Evolutionary conservation across 2,329 filamentous ascomycete genomes (phyloP).

Genomic region (Penicillium griseofulvum): DNA sequence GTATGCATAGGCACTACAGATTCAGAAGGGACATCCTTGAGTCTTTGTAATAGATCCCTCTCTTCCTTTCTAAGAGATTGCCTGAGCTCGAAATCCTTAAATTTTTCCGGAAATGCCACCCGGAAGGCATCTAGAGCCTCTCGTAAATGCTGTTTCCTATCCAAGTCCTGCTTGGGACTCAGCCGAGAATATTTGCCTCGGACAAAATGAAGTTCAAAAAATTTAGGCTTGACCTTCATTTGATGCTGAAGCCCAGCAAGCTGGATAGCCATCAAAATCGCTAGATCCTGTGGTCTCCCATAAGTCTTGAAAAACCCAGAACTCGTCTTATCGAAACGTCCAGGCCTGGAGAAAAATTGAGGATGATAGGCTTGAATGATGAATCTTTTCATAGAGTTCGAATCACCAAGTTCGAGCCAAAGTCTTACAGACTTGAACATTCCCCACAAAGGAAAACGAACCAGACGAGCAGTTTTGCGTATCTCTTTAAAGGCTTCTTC

Average conservation of each 20-base stretch:
- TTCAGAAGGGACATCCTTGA: background rate
- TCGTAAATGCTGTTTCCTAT: background rate
- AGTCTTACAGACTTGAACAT: background rate
- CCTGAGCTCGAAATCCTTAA: background rate
- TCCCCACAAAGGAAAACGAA: background rate
- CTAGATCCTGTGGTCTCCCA: background rate
- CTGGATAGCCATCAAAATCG: background rate
- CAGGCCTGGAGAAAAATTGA: background rate
- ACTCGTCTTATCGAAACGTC: background rate
- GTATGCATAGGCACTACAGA: background rate
- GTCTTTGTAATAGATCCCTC: background rate
- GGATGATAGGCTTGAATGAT: background rate
- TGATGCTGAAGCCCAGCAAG: background rate
- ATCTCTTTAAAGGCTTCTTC: background rate
- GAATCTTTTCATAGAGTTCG: background rate
- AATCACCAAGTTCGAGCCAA: background rate
- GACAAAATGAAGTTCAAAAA: background rate
- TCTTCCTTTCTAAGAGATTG: background rate
- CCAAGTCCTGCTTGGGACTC: background rate
- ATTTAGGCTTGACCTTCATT: background rate
- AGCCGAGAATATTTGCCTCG: background rate
- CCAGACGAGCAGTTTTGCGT: background rate
- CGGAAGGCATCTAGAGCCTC: background rate
- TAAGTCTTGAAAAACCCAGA: background rate
- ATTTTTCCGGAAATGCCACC: background rate